A percentile compares a stretch with the other conserved stretches of the same genome.
Conservation (phyloP, 2,329 filamentous ascomycete species). For the Arachnopeziza araneosa region DNA sequence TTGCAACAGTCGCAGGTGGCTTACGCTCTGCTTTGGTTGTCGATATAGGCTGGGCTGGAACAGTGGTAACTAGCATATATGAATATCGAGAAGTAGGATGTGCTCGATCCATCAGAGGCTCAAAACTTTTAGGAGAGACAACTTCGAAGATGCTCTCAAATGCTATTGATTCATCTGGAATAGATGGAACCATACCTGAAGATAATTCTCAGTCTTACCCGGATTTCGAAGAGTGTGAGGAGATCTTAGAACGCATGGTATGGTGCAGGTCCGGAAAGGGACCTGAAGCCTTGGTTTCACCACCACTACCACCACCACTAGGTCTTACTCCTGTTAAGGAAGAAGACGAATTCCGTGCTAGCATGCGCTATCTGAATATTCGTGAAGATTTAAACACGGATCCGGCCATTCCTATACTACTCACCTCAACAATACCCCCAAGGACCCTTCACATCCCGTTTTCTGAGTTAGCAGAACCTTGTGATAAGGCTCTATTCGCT, state of each 20-base stretch:
- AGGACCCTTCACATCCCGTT: slow-evolving; percentile 62
- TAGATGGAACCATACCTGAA: slow-evolving; percentile 11
- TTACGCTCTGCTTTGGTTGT: slow-evolving; percentile 80
- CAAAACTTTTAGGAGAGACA: slow-evolving; percentile 63
- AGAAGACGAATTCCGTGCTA: slow-evolving; percentile 44
- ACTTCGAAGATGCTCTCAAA: slow-evolving; percentile 59
- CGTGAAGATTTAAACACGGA: slow-evolving; percentile 14
- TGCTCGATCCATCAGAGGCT: slow-evolving; percentile 66
- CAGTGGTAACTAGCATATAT: slow-evolving; percentile 77
- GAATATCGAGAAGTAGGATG: slow-evolving; percentile 80
- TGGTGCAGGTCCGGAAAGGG: slow-evolving; percentile 57
- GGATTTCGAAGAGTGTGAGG: slow-evolving; percentile 76
- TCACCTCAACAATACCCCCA: slow-evolving; percentile 39
- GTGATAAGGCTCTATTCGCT: slow-evolving; percentile 71
- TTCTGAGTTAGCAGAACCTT: slow-evolving; percentile 64
- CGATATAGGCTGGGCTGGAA: slow-evolving; percentile 91
- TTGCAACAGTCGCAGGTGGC: slow-evolving; percentile 72
- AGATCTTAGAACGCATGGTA: slow-evolving; percentile 66
- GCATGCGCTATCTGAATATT: slow-evolving; percentile 22
- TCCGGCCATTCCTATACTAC: slow-evolving; percentile 36
- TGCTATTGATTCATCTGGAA: slow-evolving; percentile 31
- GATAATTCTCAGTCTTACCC: slow-evolving; percentile 32
- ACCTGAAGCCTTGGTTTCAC: not conserved
- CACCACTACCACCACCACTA: slow-evolving; percentile 19
- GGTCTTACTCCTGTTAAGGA: slow-evolving; percentile 50